Percentiles rank a stretch among this genome's conserved stretches.
These are phyloP conservation scores for Canariomyces notabilis DNA, from an alignment of 2,329 filamentous ascomycete genomes.

Conservation along the genomic window DNA sequence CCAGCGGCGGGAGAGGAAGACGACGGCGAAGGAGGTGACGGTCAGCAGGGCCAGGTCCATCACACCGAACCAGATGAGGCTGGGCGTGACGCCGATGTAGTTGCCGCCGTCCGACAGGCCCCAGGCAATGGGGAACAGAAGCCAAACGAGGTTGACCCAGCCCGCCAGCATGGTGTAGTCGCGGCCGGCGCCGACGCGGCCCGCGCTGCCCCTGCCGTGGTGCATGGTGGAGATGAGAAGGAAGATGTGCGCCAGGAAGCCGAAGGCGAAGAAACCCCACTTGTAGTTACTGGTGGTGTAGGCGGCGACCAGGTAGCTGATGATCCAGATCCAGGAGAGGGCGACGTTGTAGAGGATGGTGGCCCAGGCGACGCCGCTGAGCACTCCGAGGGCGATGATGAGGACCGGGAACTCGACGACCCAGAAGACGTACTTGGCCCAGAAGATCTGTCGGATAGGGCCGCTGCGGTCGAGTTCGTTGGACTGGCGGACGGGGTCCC, in stretches of 20 bases:
- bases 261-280: conserved; percentile 54
- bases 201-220: conserved; percentile 35
- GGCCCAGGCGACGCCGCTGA: conserved; percentile 51
- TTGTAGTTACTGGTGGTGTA: conserved; percentile 48
- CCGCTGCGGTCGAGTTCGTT: conserved; percentile 29
- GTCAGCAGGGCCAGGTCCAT: conserved; percentile 47
- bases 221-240: conserved; percentile 42
- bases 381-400: conserved; percentile 43
- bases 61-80: conserved; percentile 49
- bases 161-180: conserved; percentile 43
- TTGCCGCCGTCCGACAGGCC: conserved; percentile 50
- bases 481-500: conserved; percentile 34
- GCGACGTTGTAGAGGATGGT: conserved; percentile 48
- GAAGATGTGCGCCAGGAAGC: conserved; percentile 42
- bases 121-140: conserved; percentile 51
- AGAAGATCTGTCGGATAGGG: conserved; percentile 47
- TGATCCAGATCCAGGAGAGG: conserved; percentile 47
- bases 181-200: conserved; percentile 37
- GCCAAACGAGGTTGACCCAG: conserved; percentile 48
- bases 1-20: conserved; percentile 44
- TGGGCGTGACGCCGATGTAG: conserved; percentile 40
- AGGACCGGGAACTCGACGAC: conserved; percentile 44
- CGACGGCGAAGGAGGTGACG: conserved; percentile 37
- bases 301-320: conserved; percentile 46
- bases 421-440: conserved; percentile 52